These are phyloP conservation scores for Trichoderma gracile DNA, from an alignment of 2,329 filamentous ascomycete genomes.

Conservation along the genomic window DNA sequence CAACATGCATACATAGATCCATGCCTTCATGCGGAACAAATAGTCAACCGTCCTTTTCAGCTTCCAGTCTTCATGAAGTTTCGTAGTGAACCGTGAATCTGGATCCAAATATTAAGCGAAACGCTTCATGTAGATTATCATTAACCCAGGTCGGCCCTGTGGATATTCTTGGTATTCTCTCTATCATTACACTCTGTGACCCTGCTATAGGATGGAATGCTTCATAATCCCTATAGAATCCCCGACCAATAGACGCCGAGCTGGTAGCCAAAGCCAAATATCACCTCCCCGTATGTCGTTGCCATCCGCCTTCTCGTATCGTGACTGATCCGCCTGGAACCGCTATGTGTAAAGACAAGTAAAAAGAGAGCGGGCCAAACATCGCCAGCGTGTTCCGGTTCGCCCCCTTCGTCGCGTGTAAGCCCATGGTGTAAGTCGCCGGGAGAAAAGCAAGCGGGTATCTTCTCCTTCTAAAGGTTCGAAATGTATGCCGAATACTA, in stretches of 20 bases:
- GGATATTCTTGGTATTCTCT: conserved; percentile 20
- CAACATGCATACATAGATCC: no score
- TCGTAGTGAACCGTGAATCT: no score
- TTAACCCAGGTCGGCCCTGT: conserved; percentile 3
- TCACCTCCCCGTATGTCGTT: background rate
- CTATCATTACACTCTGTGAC: conserved; percentile 12
- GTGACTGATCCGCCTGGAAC: conserved; percentile 16
- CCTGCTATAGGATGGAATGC: conserved; percentile 20
- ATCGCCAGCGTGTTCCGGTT: conserved; percentile 16
- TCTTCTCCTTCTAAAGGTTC: conserved; percentile 2
- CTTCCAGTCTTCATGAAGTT: no score
- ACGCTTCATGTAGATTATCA: conserved; percentile 6
- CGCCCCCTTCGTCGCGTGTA: conserved; percentile 1
- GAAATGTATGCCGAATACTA: conserved; percentile 7
- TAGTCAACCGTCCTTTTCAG: no score
- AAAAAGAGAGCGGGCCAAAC: conserved; percentile 1
- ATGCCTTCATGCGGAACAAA: no score
- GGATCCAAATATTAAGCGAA: background rate
- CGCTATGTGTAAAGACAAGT: background rate
- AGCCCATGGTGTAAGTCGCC: background rate
- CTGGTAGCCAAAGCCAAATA: conserved; percentile 22
- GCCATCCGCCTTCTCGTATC: conserved; percentile 11
- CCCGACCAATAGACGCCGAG: conserved; percentile 11
- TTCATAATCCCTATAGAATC: conserved; percentile 20
- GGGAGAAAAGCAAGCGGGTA: background rate